These are phyloP conservation scores for Suillus discolor DNA, from an alignment of 768 basidiomycete species.

Conservation along the genomic window DNA sequence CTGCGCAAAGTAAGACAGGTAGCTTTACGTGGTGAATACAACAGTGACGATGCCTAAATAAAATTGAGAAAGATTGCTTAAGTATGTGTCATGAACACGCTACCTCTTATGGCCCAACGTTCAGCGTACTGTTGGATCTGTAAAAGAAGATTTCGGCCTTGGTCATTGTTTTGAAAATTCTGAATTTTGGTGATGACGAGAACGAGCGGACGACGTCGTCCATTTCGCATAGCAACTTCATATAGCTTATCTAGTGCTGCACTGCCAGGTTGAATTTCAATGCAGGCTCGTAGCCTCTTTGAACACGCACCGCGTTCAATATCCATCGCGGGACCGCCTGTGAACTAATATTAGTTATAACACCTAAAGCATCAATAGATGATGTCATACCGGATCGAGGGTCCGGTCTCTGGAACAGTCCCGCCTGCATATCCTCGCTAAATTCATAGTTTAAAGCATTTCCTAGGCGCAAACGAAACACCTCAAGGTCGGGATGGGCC, in stretches of 20 bases:
- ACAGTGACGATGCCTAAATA: slow-evolving; percentile 69
- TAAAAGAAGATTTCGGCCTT: slow-evolving; percentile 76
- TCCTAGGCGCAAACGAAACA: slow-evolving; percentile 83
- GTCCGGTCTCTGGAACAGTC: slow-evolving; percentile 81
- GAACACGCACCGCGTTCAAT: slow-evolving; percentile 1
- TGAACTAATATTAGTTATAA: slow-evolving; percentile 15
- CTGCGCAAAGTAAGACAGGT: slow-evolving; percentile 13
- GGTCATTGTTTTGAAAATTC: slow-evolving; percentile 74
- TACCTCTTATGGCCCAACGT: slow-evolving; percentile 81
- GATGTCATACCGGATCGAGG: slow-evolving; percentile 66
- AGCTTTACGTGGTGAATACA: slow-evolving; percentile 71
- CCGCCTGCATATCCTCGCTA: slow-evolving; percentile 81
- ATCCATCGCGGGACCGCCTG: slow-evolving; percentile 62
- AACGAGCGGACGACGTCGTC: slow-evolving; percentile 69
- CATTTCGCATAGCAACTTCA: slow-evolving; percentile 76
- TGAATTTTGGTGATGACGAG: slow-evolving; percentile 83
- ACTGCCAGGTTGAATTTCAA: not conserved
- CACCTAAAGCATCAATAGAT: slow-evolving; percentile 16
- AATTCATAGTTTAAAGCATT: slow-evolving; percentile 88
- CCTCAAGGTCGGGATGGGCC: slow-evolving; percentile 85
- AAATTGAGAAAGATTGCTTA: slow-evolving; percentile 6
- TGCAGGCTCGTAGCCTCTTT: not conserved
- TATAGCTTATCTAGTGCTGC: slow-evolving; percentile 80
- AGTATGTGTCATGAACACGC: slow-evolving; percentile 8
- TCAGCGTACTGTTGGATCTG: slow-evolving; percentile 88